Percentiles rank a stretch among this genome's conserved stretches.
phyloP scores from a whole-genome alignment of 495 filamentous ascomycete species.

The Rhizodiscina lignyota region DNA sequence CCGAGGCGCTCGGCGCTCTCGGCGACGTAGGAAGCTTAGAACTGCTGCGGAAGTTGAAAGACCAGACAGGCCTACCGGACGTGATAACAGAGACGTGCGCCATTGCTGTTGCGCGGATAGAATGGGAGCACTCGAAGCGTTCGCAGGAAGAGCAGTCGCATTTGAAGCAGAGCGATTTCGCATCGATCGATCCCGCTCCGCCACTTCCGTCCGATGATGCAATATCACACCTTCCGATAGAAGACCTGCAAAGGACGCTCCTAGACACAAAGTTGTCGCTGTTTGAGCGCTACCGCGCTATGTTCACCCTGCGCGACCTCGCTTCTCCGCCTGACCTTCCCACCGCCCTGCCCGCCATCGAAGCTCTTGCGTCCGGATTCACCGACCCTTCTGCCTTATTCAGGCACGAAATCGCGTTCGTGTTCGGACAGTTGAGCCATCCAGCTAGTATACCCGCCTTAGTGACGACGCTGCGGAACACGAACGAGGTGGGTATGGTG shows the following conservation, averaged over 20 bases:
- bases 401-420: conserved; percentile 94
- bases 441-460: conserved; percentile 91
- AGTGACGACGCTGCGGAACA: conserved; percentile 57
- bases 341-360: conserved; percentile 67
- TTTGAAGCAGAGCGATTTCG: conserved; percentile 82
- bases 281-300: conserved; percentile 88
- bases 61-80: conserved; percentile 51
- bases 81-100: conserved; percentile 94
- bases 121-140: conserved; percentile 73
- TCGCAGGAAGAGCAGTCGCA: conserved; percentile 56
- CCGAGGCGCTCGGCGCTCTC: conserved; percentile 84
- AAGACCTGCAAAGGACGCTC: conserved; percentile 56
- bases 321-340: conserved; percentile 81
- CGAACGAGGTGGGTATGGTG: conserved; percentile 82
- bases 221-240: conserved; percentile 34
- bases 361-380: conserved; percentile 75
- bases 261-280: conserved; percentile 64
- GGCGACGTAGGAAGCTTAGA: conserved; percentile 55
- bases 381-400: conserved; percentile 82
- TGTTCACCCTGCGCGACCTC: conserved; percentile 92
- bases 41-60: conserved; percentile 51
- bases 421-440: conserved; percentile 90
- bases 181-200: conserved; percentile 89
- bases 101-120: conserved; percentile 81
- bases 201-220: conserved; percentile 48